Base-by-base conservation (phyloP, 495 filamentous ascomycete genomes). In the Lepraria neglecta region DNA sequence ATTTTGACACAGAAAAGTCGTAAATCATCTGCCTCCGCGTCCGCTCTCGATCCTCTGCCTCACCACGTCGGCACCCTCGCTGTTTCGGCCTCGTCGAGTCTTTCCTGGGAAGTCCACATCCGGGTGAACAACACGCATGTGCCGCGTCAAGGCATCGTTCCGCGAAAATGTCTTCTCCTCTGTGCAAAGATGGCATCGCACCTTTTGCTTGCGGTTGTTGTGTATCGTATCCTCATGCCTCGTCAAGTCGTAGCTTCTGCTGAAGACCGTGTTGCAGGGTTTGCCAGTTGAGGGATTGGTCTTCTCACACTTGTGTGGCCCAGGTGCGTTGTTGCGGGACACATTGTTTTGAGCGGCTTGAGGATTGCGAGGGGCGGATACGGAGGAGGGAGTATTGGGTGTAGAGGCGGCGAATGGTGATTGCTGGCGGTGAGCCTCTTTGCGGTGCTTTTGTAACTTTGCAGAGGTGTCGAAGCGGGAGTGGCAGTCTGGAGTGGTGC, bases 221-320 rank as follows among this genome's bases (percentile, higher is more conserved):
- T 98, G 94, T 66, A 97, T 97, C 12, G 94, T 97, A 67, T 96
- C 92, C 73, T 98, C 94, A 71, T 98, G 94, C 11, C 94, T 82
- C 11, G 94, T 98, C 38, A 98, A 82, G 75, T 98, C 94, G 81
- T 98, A 98, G 38, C 92, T 92, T n/a, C 94, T 82, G 2, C 92
- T 96, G 77, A 98, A 98, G 60, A 94, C 78, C 9, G 89, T 92
- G 72, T 94, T 96, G 82, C 94, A 98, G 3, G 92, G 90, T 75
- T 97, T 97, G 58, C 89, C 89, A 5, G 94, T 98, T 64, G 89
- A 91, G 1, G 95, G 94, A 75, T 98, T 98, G 74, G 89, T 90
- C 56, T 91, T 87, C 69, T 89, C 86, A 73, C 94, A 96, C 69
- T 83, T 86, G 77, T 96, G 92, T 38, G 91, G 91, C 2, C 91